Evolutionary conservation across 176 grass and related monocot species (phyloP).

Genomic region (Eremochloa ophiuroides): DNA sequence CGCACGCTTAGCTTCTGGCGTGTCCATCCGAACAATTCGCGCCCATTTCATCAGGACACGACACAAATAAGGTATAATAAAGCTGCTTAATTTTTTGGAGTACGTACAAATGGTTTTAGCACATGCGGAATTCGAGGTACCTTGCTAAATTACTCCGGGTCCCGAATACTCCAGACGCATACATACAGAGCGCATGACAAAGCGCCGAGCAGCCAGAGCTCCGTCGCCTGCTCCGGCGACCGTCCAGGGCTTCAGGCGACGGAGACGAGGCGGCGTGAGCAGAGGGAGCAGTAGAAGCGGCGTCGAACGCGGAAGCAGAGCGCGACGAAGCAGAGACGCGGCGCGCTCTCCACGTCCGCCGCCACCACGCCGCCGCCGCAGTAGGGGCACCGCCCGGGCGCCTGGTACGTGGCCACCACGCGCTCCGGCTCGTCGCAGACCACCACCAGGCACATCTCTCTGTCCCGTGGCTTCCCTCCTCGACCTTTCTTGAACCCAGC

Average conservation of each 20-base stretch:
- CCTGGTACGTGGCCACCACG: constrained; percentile 49
- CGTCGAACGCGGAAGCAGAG: constrained; percentile 50
- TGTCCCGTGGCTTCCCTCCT: not conserved
- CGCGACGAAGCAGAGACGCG: constrained; percentile 52
- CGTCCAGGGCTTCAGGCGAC: constrained; percentile 20
- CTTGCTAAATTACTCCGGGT: not conserved
- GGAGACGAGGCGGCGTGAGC: constrained; percentile 42
- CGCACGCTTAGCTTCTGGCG: not conserved
- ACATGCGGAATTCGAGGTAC: not conserved
- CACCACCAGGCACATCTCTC: constrained; percentile 58
- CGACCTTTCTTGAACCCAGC: not conserved
- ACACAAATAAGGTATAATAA: not conserved
- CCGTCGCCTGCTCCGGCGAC: not conserved
- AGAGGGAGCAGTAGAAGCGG: constrained; percentile 54
- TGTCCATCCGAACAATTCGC: not conserved
- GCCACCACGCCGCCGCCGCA: constrained; percentile 54
- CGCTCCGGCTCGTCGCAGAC: constrained; percentile 63
- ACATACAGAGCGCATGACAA: not conserved
- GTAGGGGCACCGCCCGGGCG: constrained; percentile 58
- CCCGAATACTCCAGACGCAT: too few relatives aligned
- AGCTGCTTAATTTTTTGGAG: not conserved
- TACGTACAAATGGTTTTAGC: not conserved
- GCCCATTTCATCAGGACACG: not conserved
- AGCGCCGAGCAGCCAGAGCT: not conserved
- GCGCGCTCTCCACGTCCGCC: constrained; percentile 59